A percentile compares a stretch with the other conserved stretches of the same genome.
Conservation (phyloP, 768 basidiomycete species). For the Tephrocybe sp. region DNA sequence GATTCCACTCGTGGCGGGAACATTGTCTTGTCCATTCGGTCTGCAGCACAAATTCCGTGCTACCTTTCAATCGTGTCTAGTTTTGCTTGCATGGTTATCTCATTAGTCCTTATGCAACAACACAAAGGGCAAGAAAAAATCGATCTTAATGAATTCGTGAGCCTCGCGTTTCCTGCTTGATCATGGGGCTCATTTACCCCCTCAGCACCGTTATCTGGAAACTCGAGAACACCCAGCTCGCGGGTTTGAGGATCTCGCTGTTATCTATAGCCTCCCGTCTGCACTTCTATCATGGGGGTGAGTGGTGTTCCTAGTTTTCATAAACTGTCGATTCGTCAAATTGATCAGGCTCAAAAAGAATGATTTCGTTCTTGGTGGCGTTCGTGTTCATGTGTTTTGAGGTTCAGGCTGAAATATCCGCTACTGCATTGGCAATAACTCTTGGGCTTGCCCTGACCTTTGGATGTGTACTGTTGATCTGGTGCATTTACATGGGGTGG, state of each 20-base stretch:
- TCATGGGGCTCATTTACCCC: not conserved
- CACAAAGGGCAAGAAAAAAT: conserved; percentile 1
- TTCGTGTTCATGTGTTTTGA: conserved; percentile 1
- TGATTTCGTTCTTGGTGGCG: not conserved
- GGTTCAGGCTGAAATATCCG: not conserved
- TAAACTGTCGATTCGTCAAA: not conserved
- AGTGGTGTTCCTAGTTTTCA: not conserved
- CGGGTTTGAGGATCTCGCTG: conserved; percentile 2
- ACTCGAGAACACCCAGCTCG: not conserved
- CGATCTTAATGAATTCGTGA: not conserved
- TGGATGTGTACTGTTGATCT: not conserved
- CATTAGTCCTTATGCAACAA: not conserved
- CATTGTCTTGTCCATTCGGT: not conserved
- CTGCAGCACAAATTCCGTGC: not conserved
- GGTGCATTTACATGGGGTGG: conserved; percentile 3
- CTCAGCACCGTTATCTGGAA: not conserved
- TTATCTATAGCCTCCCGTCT: conserved; percentile 1
- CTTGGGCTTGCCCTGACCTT: not conserved
- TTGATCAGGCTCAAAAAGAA: not conserved
- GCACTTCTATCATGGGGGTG: conserved; percentile 7
- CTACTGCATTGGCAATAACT: not conserved
- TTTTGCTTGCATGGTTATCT: conserved; percentile 1
- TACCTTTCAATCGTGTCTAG: conserved; percentile 1
- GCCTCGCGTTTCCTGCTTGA: not conserved
- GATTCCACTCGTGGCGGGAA: not conserved